phyloP scores from a whole-genome alignment of 345 rosid genomes.

The Punica granatum region DNA sequence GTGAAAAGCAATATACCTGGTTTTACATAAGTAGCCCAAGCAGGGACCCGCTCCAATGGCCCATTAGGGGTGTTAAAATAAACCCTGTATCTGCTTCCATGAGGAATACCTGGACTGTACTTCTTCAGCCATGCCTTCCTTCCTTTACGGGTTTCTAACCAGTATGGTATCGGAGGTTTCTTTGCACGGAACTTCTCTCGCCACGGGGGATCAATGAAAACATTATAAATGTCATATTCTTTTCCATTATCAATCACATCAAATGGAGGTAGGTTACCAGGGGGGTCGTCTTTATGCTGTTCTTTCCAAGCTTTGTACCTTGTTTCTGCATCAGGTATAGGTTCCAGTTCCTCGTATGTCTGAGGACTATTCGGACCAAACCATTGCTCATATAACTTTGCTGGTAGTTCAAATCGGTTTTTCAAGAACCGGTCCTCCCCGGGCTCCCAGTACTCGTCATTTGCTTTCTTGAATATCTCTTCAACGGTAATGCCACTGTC shows the following conservation, averaged over 20 bases:
- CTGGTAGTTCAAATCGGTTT: constrained; percentile 72
- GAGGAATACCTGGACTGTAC: constrained; percentile 77
- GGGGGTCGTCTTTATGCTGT: constrained; percentile 85
- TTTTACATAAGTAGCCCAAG: constrained; percentile 93
- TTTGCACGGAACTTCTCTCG: constrained; percentile 61
- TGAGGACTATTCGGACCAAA: constrained; percentile 97
- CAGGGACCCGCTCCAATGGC: constrained; percentile 83
- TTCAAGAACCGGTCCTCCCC: constrained; percentile 82
- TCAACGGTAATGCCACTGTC: constrained; percentile 69
- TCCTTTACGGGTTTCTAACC: constrained; percentile 96
- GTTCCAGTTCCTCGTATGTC: constrained; percentile 66
- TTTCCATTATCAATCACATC: constrained; percentile 79
- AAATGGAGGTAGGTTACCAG: constrained; percentile 67
- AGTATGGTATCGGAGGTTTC: constrained; percentile 72
- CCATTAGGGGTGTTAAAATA: constrained; percentile 89
- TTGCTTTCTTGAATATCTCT: constrained; percentile 65
- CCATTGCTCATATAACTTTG: constrained; percentile 79
- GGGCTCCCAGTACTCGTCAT: constrained; percentile 97
- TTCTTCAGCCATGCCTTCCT: constrained; percentile 88
- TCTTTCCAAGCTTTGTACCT: constrained; percentile 71
- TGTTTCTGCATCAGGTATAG: constrained; percentile 72
- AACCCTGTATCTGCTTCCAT: constrained; percentile 89
- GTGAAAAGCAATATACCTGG: constrained; percentile 46
- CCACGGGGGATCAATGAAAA: constrained; percentile 50
- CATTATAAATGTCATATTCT: constrained; percentile 58